phyloP scores from a whole-genome alignment of 176 grass and related monocot species.

The Triticum dicoccoides region DNA sequence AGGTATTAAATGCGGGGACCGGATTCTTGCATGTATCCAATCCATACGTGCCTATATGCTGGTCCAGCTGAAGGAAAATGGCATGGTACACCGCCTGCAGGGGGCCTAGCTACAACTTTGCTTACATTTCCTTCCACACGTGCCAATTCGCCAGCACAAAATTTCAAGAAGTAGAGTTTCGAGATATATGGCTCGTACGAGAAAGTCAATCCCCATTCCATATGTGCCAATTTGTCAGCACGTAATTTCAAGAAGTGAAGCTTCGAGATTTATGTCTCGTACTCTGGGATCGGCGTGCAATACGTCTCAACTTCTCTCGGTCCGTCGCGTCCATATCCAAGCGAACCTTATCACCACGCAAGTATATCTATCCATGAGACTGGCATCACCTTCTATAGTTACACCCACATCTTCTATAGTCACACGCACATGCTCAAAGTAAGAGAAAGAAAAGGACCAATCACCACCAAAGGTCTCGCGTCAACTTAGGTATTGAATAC shows the following conservation, averaged over 20 bases:
- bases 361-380: neutral
- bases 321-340: neutral
- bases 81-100: neutral
- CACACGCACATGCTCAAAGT: too few species aligned
- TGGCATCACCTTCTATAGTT: too few species aligned
- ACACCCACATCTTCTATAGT: too few species aligned
- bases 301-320: neutral
- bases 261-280: neutral
- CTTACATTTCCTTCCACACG: neutral
- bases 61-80: neutral
- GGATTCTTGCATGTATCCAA: neutral
- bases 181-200: neutral
- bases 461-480: too few species aligned
- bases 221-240: neutral
- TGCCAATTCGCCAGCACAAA: neutral
- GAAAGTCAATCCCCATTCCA: neutral
- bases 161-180: neutral
- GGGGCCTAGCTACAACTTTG: neutral
- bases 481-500: too few species aligned
- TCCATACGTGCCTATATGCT: neutral
- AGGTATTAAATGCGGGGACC: neutral
- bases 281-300: neutral
- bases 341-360: neutral
- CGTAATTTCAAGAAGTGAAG: neutral
- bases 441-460: too few species aligned